A percentile compares a stretch with the other conserved stretches of the same genome.
phyloP scores from a whole-genome alignment of 306 rosid species.

The Prunus salicina region DNA sequence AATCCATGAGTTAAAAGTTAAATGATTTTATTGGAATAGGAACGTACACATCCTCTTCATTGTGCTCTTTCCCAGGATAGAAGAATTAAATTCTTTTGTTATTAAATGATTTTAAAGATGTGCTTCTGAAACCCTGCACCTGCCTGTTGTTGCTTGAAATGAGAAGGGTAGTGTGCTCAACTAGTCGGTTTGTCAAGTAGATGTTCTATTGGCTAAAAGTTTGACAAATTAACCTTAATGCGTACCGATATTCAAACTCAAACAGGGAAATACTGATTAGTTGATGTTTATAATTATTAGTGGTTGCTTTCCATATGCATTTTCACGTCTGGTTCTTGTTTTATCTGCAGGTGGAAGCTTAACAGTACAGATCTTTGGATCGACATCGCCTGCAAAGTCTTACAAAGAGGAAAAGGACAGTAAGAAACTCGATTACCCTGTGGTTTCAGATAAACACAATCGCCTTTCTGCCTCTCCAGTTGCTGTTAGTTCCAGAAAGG shows the following conservation, averaged over 20 bases:
- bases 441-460: conserved; percentile 28
- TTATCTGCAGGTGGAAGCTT: conserved; percentile 59
- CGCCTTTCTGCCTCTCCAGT: conserved; percentile 40
- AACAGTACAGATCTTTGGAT: conserved; percentile 58
- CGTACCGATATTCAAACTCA: background rate
- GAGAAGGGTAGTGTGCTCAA: background rate
- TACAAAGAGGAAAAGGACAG: conserved; percentile 19
- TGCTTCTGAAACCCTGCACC: background rate
- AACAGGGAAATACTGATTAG: background rate
- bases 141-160: background rate
- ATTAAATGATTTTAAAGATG: too few relatives aligned
- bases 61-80: too few relatives aligned
- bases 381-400: conserved; percentile 31
- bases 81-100: too few relatives aligned
- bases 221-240: background rate
- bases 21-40: too few relatives aligned
- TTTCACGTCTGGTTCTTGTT: conserved; percentile 7
- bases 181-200: background rate
- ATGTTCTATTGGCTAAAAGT: background rate
- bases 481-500: conserved; percentile 31
- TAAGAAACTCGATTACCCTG: conserved; percentile 27
- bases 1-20: too few relatives aligned
- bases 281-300: background rate
- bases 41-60: too few relatives aligned
- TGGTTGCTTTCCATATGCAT: background rate